phyloP scores from a whole-genome alignment of 2,329 filamentous ascomycete genomes.

The Zymoseptoria brevis region DNA sequence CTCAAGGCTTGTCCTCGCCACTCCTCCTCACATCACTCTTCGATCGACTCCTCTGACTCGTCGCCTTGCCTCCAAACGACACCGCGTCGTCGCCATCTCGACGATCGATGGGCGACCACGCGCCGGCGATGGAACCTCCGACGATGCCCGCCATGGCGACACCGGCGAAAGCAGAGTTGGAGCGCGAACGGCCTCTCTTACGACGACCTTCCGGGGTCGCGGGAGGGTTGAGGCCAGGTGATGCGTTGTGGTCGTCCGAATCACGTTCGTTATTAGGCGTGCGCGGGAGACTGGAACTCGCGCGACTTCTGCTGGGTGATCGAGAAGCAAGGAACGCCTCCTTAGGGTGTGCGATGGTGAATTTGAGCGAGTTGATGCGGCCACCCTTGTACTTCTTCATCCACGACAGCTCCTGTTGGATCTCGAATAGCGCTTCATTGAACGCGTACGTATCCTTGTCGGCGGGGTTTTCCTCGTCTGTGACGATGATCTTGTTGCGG shows the following conservation, averaged over 20 bases:
- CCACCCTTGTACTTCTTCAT: slow-evolving; percentile 74
- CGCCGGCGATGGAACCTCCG: slow-evolving; percentile 61
- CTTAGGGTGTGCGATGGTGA: slow-evolving; percentile 66
- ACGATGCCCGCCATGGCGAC: slow-evolving; percentile 79
- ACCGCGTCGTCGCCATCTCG: slow-evolving; percentile 28
- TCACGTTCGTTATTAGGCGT: slow-evolving; percentile 54
- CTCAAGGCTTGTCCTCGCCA: slow-evolving; percentile 2
- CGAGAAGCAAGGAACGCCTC: slow-evolving; percentile 58
- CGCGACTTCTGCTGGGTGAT: slow-evolving; percentile 54
- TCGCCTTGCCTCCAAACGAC: slow-evolving; percentile 14
- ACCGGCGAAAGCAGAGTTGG: slow-evolving; percentile 64
- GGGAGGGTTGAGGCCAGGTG: slow-evolving; percentile 33
- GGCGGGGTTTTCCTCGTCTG: slow-evolving; percentile 31
- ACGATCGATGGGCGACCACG: slow-evolving; percentile 65
- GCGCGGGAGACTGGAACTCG: slow-evolving; percentile 55
- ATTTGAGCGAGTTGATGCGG: slow-evolving; percentile 72
- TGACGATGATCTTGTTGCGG: slow-evolving; percentile 34
- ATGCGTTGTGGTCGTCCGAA: slow-evolving; percentile 27
- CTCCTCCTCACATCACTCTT: slow-evolving; percentile 15
- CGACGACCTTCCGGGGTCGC: slow-evolving; percentile 47
- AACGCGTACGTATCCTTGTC: slow-evolving; percentile 41
- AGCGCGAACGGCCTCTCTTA: slow-evolving; percentile 56
- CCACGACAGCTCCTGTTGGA: slow-evolving; percentile 73
- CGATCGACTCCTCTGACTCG: slow-evolving; percentile 8
- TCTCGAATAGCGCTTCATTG: slow-evolving; percentile 63